Base-by-base conservation (phyloP, 2,329 filamentous ascomycete genomes). In the Fusarium coicis region DNA sequence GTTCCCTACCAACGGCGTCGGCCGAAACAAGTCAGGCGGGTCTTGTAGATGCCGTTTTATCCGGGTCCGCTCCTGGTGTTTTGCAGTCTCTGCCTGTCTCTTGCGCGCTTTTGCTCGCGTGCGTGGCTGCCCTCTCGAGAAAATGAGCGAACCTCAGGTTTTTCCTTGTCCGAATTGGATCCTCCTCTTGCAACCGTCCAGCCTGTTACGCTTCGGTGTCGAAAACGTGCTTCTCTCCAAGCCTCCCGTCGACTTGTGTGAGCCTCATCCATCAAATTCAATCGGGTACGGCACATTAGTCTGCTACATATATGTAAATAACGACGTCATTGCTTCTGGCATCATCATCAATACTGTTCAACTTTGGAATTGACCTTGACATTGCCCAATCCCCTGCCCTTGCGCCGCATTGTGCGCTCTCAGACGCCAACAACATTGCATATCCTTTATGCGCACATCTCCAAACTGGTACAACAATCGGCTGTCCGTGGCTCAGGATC, bases 11-110 rank as follows among this genome's bases (percentile, higher is more conserved):
- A 65, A 66, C 70, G 59, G 70, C 52, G 70, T 72, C 60, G 69
- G 65, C 70, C 69, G 69, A 73, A 70, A 40, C 34, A 70, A 69
- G 49, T 65, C 68, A 52, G 40, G 69, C 68, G 69, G 69, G 69
- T 72, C 69, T 65, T 18, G 36, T 23, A 40, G 74, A 73, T 77
- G 75, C 75, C 75, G 75, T 75, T 55, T 56, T 75, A 77, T 40
- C 75, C 75, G 75, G 58, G 40, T 55, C 32, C 32, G 58, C 36
- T 43, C 57, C 44, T 69, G 34, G 47, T n/a, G 34, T 39, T n/a
- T 16, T 50, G 26, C 28, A 30, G 34, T 46, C 40, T 37, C n/a
- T 30, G 59, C 21, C 44, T 49, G 23, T 21, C 46, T 28, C 39
- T 43, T 50, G 26, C 30, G 46, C 28, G 49, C 32, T 52, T 50